Percentiles rank a stretch among this genome's conserved stretches.
Evolutionary conservation across 1,139 yeast species (phyloP).

Genomic region (Saccharomycopsis phalli): DNA sequence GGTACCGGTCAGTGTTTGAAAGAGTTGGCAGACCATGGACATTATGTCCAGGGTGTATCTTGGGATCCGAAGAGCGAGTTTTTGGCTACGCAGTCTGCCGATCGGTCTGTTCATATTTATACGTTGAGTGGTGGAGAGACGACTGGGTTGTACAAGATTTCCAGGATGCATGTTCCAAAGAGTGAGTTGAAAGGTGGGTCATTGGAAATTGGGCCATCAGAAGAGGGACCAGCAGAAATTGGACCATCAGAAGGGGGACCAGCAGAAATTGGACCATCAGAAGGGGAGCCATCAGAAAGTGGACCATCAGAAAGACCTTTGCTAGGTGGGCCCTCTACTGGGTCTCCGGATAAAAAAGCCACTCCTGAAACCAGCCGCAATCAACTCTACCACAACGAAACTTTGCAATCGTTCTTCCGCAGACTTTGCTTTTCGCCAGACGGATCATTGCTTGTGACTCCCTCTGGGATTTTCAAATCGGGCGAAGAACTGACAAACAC

Average conservation of each 20-base stretch:
- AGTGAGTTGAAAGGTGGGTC: constrained; percentile 24
- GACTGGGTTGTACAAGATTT: constrained; percentile 31
- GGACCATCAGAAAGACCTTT: constrained; percentile 13
- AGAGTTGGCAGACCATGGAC: constrained; percentile 66
- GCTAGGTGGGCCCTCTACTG: constrained; percentile 15
- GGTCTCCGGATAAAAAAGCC: constrained; percentile 22
- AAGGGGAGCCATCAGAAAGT: constrained; percentile 3
- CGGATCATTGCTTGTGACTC: constrained; percentile 71
- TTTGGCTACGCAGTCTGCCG: constrained; percentile 85
- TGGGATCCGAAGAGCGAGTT: constrained; percentile 86
- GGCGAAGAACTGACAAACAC: constrained; percentile 46
- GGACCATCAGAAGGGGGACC: constrained; percentile 23
- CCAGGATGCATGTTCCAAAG: constrained; percentile 32
- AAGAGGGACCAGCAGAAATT: constrained; percentile 20
- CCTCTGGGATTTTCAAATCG: constrained; percentile 60
- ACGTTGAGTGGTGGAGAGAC: constrained; percentile 25
- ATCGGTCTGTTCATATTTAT: constrained; percentile 68
- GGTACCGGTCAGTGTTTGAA: constrained; percentile 49
- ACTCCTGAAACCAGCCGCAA: constrained; percentile 27
- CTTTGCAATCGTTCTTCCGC: constrained; percentile 83
- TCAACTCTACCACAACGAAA: constrained; percentile 65
- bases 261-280: neutral
- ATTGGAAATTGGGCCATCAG: constrained; percentile 26
- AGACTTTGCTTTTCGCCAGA: constrained; percentile 83
- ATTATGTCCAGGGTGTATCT: constrained; percentile 89